phyloP scores from a whole-genome alignment of 805 yeast species.

The Wickerhamiella qilinensis region DNA sequence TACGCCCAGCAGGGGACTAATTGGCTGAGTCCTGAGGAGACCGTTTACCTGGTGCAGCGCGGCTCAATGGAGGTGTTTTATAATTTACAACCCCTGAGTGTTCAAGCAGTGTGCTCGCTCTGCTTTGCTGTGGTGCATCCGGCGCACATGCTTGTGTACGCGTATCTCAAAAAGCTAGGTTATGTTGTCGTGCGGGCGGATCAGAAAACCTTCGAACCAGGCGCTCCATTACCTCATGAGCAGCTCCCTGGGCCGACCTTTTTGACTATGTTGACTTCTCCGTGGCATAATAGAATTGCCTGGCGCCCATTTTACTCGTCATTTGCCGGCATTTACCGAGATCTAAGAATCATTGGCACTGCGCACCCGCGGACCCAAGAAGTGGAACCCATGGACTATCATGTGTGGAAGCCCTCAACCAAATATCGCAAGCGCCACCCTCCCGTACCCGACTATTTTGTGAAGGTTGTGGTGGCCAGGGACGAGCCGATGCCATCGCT shows the following conservation, averaged over 20 bases:
- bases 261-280: background rate
- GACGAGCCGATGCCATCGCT: constrained; percentile 21
- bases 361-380: background rate
- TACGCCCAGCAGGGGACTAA: constrained; percentile 33
- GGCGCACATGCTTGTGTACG: constrained; percentile 36
- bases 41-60: constrained; percentile 63
- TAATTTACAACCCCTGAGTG: constrained; percentile 30
- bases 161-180: constrained; percentile 63
- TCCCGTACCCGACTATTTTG: constrained; percentile 54
- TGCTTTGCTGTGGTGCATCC: constrained; percentile 18
- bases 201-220: background rate
- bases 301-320: constrained; percentile 12
- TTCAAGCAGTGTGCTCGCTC: constrained; percentile 48
- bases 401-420: constrained; percentile 71
- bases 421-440: constrained; percentile 56
- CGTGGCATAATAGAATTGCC: constrained; percentile 4
- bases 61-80: constrained; percentile 40
- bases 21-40: constrained; percentile 49
- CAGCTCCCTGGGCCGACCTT: background rate
- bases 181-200: constrained; percentile 35
- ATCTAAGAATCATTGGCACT: constrained; percentile 6
- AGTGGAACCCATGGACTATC: constrained; percentile 28
- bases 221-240: background rate
- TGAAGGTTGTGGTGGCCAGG: constrained; percentile 37
- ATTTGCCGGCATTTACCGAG: constrained; percentile 9